Percentiles rank a stretch among this genome's conserved stretches.
These are phyloP conservation scores for Paecilomyces niveus DNA, from an alignment of 2,329 filamentous ascomycete species.

Conservation along the genomic window DNA sequence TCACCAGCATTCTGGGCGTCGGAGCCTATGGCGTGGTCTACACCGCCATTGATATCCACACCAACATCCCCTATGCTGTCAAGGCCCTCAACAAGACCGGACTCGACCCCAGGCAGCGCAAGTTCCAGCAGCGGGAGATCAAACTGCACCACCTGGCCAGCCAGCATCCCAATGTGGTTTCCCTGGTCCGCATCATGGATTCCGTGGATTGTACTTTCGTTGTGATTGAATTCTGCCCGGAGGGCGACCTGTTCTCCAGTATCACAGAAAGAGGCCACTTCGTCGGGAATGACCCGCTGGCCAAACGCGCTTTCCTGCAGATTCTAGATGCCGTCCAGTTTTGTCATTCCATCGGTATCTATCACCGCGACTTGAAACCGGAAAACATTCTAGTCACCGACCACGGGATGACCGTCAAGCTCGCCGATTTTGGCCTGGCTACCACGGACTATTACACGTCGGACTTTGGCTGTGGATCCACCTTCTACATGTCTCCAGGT, in stretches of 20 bases:
- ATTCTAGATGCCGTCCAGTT: slow-evolving; percentile 93
- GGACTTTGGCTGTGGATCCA: slow-evolving; percentile 96
- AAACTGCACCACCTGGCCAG: slow-evolving; percentile 84
- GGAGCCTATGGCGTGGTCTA: slow-evolving; percentile 98
- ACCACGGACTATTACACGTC: slow-evolving; percentile 76
- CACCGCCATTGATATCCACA: slow-evolving; percentile 75
- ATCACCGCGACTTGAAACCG: slow-evolving; percentile 94
- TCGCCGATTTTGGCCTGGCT: slow-evolving; percentile 95
- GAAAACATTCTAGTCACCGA: slow-evolving; percentile 95
- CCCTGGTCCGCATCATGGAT: slow-evolving; percentile 88
- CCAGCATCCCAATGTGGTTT: slow-evolving; percentile 86
- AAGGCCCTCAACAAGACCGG: slow-evolving; percentile 95
- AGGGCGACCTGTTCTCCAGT: slow-evolving; percentile 93
- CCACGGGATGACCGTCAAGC: slow-evolving; percentile 80
- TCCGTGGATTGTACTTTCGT: slow-evolving; percentile 89
- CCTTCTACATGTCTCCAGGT: slow-evolving; percentile 99
- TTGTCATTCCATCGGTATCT: slow-evolving; percentile 89
- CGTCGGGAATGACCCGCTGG: slow-evolving; percentile 82
- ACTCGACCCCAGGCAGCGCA: slow-evolving; percentile 76
- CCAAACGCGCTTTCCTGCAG: slow-evolving; percentile 84
- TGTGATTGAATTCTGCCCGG: slow-evolving; percentile 92
- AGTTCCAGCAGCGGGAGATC: slow-evolving; percentile 91
- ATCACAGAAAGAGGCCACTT: slow-evolving; percentile 95
- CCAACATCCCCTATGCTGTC: slow-evolving; percentile 78
- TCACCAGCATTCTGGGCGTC: slow-evolving; percentile 79